These are phyloP conservation scores for Alisma plantagoaquatica DNA, from an alignment of 106 monocot genomes.

Conservation along the genomic window DNA sequence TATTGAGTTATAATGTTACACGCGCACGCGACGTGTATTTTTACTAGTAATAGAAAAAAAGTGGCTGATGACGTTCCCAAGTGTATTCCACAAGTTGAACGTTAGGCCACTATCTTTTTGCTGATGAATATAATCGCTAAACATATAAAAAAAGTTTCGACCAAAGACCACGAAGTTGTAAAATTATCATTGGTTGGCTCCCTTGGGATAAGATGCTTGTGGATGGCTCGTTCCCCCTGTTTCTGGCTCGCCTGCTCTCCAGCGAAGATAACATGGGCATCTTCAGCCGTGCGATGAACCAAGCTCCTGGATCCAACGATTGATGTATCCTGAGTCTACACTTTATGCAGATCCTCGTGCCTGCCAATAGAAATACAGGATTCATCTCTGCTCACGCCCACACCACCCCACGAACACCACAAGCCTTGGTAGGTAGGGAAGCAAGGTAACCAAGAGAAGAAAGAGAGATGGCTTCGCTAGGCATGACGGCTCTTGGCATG, in stretches of 20 bases:
- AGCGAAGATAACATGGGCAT: not conserved
- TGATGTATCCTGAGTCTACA: not conserved
- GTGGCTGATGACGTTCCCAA: too few species aligned
- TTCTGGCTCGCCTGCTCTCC: not conserved
- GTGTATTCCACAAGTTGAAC: too few species aligned
- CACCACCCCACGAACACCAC: not conserved
- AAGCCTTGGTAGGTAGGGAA: not conserved
- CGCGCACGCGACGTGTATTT: too few species aligned
- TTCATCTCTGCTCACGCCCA: not conserved
- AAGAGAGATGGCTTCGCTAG: slow-evolving; percentile 23
- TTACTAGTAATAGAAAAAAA: too few species aligned
- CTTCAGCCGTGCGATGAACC: not conserved
- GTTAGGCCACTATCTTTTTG: too few species aligned
- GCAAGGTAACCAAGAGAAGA: not conserved
- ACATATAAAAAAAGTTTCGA: too few species aligned
- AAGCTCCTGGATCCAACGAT: not conserved
- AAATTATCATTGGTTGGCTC: too few species aligned
- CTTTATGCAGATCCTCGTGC: too few species aligned
- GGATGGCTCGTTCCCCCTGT: slow-evolving; percentile 3
- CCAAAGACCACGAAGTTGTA: too few species aligned
- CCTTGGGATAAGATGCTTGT: slow-evolving; percentile 19
- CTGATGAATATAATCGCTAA: too few species aligned
- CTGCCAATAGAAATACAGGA: not conserved
- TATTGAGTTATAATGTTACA: too few species aligned
- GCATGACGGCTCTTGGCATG: slow-evolving; percentile 13